Base-by-base conservation (phyloP, 2,329 filamentous ascomycete species). In the Ceratocystis destructans region DNA sequence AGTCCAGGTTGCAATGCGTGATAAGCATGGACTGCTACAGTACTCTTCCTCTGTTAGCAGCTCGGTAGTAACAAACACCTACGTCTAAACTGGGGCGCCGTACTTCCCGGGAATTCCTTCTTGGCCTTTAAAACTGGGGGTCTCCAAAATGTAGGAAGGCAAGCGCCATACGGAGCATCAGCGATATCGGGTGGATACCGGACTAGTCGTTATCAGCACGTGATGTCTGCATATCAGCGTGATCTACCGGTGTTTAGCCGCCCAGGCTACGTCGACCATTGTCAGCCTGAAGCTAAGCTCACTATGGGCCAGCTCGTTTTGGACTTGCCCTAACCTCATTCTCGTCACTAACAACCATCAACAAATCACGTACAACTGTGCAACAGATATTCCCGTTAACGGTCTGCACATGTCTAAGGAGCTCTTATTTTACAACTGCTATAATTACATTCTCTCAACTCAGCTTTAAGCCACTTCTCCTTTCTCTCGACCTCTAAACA, bases 281-380 rank as follows among this genome's bases (percentile, higher is more conserved):
- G 66, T 68, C 66, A 68, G 66, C 66, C 66, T 68, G 66, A 68
- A 68, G 66, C 66, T 68, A 65, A 44, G 45, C 59, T 28, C 33
- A 12, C 28, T 50, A 22, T 28, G 33, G n/a, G 48, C n/a, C 17
- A 37, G 48, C 25, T 28, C 20, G 12, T n/a, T 33, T 20, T 37
- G 17, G 17, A 37, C 33, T n/a, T 10, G 28, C 55, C 31, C 5
- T 59, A 15, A 5, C 5, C 20, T 59, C 8, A 59, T n/a, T 28
- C 28, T n/a, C 55, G 4, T 53, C 48, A 53, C 10, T 17, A 59
- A 59, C 28, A 31, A 31, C 55, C 15, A 53, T 10, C 48, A 53
- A 53, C 48, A 28, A 37, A 33, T 31, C 31, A 59, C 48, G 10
- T 37, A 59, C 55, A 10, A 37, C 8, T 31, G 8, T 37, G 55